Base-by-base conservation (phyloP, 2,329 filamentous ascomycete species). In the Aspergillus costaricaensis region DNA sequence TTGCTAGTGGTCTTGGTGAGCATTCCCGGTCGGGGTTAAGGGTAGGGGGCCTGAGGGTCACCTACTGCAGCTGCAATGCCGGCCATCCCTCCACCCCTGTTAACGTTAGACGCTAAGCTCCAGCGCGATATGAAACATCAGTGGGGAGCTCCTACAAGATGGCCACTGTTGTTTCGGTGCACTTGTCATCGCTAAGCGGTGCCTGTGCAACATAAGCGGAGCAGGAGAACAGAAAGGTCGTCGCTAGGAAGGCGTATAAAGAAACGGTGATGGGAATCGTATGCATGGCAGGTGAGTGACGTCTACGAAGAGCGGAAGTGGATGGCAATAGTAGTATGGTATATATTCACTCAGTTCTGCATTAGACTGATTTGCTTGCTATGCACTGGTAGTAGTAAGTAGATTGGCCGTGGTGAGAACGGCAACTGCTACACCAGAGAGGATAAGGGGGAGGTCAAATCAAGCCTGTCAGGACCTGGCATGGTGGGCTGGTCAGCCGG, bases 21-120 rank as follows among this genome's bases (percentile, higher is more conserved):
- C 23, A 36, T 36, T 36, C 2, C 10, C 32, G 32, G 32, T 56
- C 50, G 7, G 12, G 30, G 12, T 19, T 39, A 19, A 17, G 9
- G 38, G 38, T 17, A 25, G 14, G 50, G 8, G 19, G 55, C 9
- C 36, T 8, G 17, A 47, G 36, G 25, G 14, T 4, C 15, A 64
- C 77, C 61, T 71, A 82, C 80, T 21, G 86, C 86, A 14, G 87
- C 85, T 12, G 86, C 85, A 43, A 89, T 85, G 5, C 87, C 87
- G 1, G 86, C 82, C 57, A 86, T 83, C 12, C 87, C 87, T 14
- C 82, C 87, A 36, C 87, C 87, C 39, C 70, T 75, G 39, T 6
- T 19, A 23, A 41, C 15, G 51, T 62, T 38, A 65, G 52, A 50
- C 36, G 39, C 48, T 44, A 36, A 32, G 15, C 17, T 32, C 14